These are phyloP conservation scores for Globisporangium heterothallicum DNA, from an alignment of 352 stramenopile genomes.

Conservation along the genomic window DNA sequence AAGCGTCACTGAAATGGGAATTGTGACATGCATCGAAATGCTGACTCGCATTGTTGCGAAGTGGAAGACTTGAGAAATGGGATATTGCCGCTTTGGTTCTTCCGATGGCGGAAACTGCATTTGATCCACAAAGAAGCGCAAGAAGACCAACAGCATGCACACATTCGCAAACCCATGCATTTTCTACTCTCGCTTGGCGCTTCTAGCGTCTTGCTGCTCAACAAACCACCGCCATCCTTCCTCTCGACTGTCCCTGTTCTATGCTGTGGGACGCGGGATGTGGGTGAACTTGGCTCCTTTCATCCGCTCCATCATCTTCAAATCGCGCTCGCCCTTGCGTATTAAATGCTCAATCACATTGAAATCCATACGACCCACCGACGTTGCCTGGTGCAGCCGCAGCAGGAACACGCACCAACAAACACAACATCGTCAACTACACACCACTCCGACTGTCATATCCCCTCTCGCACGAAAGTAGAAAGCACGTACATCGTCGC, in stretches of 20 bases:
- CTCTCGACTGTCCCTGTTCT: too few relatives aligned
- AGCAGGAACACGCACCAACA: neutral
- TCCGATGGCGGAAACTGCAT: too few relatives aligned
- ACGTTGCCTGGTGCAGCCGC: slow-evolving; percentile 22
- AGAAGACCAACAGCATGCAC: too few relatives aligned
- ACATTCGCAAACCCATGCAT: too few relatives aligned
- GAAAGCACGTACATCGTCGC: slow-evolving; percentile 42
- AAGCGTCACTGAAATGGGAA: neutral
- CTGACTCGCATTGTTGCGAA: too few relatives aligned
- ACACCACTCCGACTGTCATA: neutral
- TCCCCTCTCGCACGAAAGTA: neutral
- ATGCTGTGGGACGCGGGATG: slow-evolving; percentile 15
- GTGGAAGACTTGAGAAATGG: too few relatives aligned
- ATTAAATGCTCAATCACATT: slow-evolving; percentile 80
- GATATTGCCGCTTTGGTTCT: too few relatives aligned
- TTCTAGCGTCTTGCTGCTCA: neutral
- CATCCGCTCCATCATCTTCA: slow-evolving; percentile 74
- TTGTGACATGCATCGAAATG: neutral
- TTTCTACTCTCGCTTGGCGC: neutral
- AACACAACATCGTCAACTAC: neutral
- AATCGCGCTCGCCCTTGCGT: slow-evolving; percentile 76
- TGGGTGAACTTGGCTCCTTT: slow-evolving; percentile 54
- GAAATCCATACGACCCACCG: slow-evolving; percentile 71
- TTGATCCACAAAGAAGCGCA: too few relatives aligned
- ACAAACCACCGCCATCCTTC: too few relatives aligned